Percentiles rank a stretch among this genome's conserved stretches.
These are phyloP conservation scores for Epichloe coenophiala DNA, from an alignment of 2,329 filamentous ascomycete species.

Conservation along the genomic window DNA sequence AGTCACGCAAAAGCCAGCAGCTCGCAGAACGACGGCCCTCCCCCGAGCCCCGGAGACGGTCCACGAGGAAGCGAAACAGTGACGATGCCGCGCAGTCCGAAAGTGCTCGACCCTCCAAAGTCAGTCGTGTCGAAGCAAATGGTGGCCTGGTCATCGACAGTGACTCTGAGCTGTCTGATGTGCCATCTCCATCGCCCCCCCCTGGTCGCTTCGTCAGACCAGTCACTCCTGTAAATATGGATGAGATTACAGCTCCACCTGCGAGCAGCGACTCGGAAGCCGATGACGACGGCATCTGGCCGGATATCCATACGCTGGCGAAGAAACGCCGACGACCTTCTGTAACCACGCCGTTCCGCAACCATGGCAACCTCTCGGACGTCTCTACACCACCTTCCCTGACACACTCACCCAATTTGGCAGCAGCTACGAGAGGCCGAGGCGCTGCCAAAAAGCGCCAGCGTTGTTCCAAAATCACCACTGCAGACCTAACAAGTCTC, in stretches of 20 bases:
- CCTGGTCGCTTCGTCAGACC: slow-evolving; percentile 17
- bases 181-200: slow-evolving; percentile 22
- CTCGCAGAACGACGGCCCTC: slow-evolving; percentile 10
- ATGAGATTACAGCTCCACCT: slow-evolving; percentile 40
- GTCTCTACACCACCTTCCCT: slow-evolving; percentile 52
- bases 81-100: slow-evolving; percentile 26
- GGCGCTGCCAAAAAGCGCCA: slow-evolving; percentile 18
- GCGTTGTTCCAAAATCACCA: slow-evolving; percentile 32
- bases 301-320: slow-evolving; percentile 36
- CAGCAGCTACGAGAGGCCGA: slow-evolving; percentile 17
- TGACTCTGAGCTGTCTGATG: slow-evolving; percentile 25
- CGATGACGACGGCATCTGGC: slow-evolving; percentile 32
- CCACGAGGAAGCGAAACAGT: slow-evolving; percentile 43
- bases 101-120: slow-evolving; percentile 24
- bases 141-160: slow-evolving; percentile 16
- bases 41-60: slow-evolving; percentile 12
- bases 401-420: slow-evolving; percentile 50
- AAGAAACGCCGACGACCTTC: slow-evolving; percentile 30
- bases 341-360: slow-evolving; percentile 22
- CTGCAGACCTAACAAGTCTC: slow-evolving; percentile 39
- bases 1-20: slow-evolving; percentile 18
- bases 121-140: slow-evolving; percentile 15
- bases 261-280: slow-evolving; percentile 37
- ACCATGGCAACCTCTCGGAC: slow-evolving; percentile 33
- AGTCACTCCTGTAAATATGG: slow-evolving; percentile 31